phyloP scores from a whole-genome alignment of 768 basidiomycete genomes.

The Lentinula sp. region DNA sequence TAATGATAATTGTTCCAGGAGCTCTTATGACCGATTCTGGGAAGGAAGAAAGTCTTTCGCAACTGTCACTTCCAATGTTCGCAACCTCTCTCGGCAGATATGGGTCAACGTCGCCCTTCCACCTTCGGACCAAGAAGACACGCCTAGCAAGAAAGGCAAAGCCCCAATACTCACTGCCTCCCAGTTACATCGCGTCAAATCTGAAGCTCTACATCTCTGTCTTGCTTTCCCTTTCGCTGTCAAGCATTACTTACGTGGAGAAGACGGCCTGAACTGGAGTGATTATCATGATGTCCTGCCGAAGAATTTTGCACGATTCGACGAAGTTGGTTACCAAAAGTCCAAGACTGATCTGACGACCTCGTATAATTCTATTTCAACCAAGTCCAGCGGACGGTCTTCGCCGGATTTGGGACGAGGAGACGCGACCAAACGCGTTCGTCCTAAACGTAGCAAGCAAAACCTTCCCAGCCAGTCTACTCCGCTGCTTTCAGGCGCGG shows the following conservation, averaged over 20 bases:
- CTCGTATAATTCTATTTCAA: conserved; percentile 34
- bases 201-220: conserved; percentile 61
- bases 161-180: conserved; percentile 37
- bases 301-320: conserved; percentile 43
- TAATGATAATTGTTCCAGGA: conserved; percentile 31
- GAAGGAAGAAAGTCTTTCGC: conserved; percentile 88
- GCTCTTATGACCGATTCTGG: conserved; percentile 83
- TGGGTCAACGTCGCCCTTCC: conserved; percentile 78
- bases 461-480: conserved; percentile 40
- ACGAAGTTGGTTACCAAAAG: conserved; percentile 35
- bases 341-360: conserved; percentile 20
- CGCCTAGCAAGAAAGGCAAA: conserved; percentile 43
- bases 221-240: conserved; percentile 68
- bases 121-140: conserved; percentile 36
- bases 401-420: conserved; percentile 17
- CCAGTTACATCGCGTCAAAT: conserved; percentile 62
- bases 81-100: conserved; percentile 70
- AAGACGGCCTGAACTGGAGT: conserved; percentile 65
- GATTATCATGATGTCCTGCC: conserved; percentile 71
- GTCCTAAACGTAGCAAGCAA: conserved; percentile 67
- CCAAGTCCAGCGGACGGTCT: conserved; percentile 20
- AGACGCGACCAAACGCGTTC: conserved; percentile 63
- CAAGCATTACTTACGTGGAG: conserved; percentile 82
- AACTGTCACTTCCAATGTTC: conserved; percentile 60
- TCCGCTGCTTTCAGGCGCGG: conserved; percentile 52